Conservation (phyloP, 2,329 filamentous ascomycete genomes). For the Aspergillus felis region DNA sequence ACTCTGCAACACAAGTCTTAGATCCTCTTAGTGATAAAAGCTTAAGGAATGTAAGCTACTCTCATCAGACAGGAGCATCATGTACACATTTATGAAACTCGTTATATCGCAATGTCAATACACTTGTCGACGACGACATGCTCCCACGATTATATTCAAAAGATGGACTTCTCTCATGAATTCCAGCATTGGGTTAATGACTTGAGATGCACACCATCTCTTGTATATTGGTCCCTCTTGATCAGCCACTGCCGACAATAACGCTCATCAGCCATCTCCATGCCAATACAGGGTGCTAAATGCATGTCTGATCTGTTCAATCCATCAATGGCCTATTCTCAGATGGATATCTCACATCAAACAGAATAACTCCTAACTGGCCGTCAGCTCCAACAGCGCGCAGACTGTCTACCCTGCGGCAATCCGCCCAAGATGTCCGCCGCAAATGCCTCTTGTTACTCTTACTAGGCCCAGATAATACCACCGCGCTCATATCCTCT, state of each 20-base stretch:
- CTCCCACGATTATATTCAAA: too few relatives aligned
- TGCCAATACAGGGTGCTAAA: background rate
- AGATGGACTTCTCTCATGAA: too few relatives aligned
- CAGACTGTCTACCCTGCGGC: conserved; percentile 44
- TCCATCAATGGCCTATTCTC: too few relatives aligned
- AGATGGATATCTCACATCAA: too few relatives aligned
- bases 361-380: conserved; percentile 25
- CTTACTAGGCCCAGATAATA: conserved; percentile 49
- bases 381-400: conserved; percentile 41
- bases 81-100: background rate
- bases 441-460: conserved; percentile 50
- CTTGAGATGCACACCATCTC: background rate
- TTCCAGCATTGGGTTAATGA: background rate
- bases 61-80: background rate
- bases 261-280: background rate
- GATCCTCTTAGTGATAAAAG: too few relatives aligned
- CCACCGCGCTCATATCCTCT: conserved; percentile 47
- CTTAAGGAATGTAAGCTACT: background rate
- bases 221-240: background rate
- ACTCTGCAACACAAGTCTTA: too few relatives aligned
- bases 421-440: conserved; percentile 39
- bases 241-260: background rate
- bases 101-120: background rate
- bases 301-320: background rate
- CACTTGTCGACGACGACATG: too few relatives aligned